Conservation (phyloP, 2,329 filamentous ascomycete genomes). For the Colletotrichum orbiculare region DNA sequence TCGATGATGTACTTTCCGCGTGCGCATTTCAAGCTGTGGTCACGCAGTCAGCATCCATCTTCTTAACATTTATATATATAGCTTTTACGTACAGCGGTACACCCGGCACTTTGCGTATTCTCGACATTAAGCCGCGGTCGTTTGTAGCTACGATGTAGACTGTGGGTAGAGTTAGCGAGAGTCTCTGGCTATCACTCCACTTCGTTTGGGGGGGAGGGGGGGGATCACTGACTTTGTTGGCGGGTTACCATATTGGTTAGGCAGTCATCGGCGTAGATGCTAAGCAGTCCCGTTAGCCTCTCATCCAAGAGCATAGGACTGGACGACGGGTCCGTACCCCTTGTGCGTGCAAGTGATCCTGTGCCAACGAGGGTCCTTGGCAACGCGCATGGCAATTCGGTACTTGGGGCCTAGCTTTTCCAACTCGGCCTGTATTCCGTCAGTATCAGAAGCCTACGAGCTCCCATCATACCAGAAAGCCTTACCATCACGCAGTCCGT, state of each 20-base stretch:
- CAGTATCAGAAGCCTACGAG: neutral
- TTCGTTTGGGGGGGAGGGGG: too few relatives aligned
- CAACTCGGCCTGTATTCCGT: slow-evolving; percentile 64
- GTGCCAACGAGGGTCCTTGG: slow-evolving; percentile 89
- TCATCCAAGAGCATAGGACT: neutral
- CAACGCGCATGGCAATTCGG: slow-evolving; percentile 84
- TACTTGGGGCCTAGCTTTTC: slow-evolving; percentile 93
- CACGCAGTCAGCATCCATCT: slow-evolving; percentile 54
- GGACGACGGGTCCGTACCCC: slow-evolving; percentile 57
- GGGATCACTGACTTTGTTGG: neutral
- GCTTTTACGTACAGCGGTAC: neutral
- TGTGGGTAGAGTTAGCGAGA: too few relatives aligned
- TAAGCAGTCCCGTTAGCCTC: slow-evolving; percentile 37
- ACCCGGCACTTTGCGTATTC: slow-evolving; percentile 73
- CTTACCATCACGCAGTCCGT: slow-evolving; percentile 65
- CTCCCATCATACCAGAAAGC: neutral
- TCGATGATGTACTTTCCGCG: slow-evolving; percentile 96
- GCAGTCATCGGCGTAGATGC: slow-evolving; percentile 83
- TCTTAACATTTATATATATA: neutral
- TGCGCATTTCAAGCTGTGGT: slow-evolving; percentile 81
- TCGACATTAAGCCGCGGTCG: slow-evolving; percentile 82
- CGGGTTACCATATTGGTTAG: slow-evolving; percentile 80
- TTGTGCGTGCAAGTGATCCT: slow-evolving; percentile 88
- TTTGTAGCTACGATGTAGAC: slow-evolving; percentile 83
- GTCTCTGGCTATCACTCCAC: too few relatives aligned